Conservation (phyloP, 2,329 filamentous ascomycete species). For the Phialocephala sp. region DNA sequence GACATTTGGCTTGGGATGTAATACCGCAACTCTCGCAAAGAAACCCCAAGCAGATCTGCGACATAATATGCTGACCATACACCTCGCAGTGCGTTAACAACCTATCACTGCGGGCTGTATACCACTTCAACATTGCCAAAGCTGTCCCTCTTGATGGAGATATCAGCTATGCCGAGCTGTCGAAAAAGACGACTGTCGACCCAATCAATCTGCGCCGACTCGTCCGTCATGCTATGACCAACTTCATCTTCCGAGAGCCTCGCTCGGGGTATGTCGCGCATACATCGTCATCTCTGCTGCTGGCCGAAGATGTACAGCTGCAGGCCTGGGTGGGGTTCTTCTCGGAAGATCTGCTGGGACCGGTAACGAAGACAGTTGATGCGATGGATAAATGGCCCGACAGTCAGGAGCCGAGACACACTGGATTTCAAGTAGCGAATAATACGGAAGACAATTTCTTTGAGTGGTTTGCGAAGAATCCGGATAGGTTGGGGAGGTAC, state of each 20-base stretch:
- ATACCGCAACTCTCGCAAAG: not conserved
- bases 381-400: conserved; percentile 40
- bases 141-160: conserved; percentile 54
- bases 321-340: conserved; percentile 44
- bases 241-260: conserved; percentile 52
- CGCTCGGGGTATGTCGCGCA: conserved; percentile 47
- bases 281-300: conserved; percentile 47
- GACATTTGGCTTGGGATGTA: conserved; percentile 19
- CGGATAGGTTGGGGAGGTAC: conserved; percentile 39
- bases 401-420: conserved; percentile 46
- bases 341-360: conserved; percentile 42
- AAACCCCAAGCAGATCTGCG: not conserved
- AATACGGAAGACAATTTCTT: conserved; percentile 15
- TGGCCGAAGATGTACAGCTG: conserved; percentile 41
- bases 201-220: conserved; percentile 52
- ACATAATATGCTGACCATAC: not conserved
- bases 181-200: conserved; percentile 34
- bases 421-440: conserved; percentile 30
- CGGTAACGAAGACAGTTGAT: conserved; percentile 42
- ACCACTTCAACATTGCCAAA: conserved; percentile 28
- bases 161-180: conserved; percentile 50
- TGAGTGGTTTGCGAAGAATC: conserved; percentile 28
- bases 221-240: conserved; percentile 61
- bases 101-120: conserved; percentile 21
- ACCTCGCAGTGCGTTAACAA: conserved; percentile 7